Evolutionary conservation across 495 filamentous ascomycete species (phyloP), one percentile per base, ranked within the genome.

Genomic region (Daldinia vernicosa): DNA sequence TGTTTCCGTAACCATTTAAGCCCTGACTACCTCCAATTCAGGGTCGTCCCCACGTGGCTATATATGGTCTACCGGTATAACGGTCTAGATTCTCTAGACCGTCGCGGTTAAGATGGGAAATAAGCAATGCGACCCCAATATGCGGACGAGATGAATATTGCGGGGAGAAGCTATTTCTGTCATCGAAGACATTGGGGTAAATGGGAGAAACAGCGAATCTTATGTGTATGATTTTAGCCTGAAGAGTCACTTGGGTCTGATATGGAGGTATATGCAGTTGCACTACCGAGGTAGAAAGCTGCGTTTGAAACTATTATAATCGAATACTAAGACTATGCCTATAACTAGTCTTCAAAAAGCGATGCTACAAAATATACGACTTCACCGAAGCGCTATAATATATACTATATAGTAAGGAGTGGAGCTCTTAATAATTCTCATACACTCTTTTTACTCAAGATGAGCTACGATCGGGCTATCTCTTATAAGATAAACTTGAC

Each of bases 71-170:
- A 24, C 19, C 27, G 15, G 39, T 51, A 61, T 35, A 45, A 11
- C 52, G 9, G n/a, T 14, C 47, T 40, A 14, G 3, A 32, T 12
- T 12, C 50, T 71, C 69, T 71, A 67, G 59, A 71, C 53, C 40
- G 11, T 39, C 12, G 26, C 69, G 69, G 69, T 28, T 71, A 71
- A 71, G 63, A 71, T 71, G 63, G 69, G 33, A 63, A 64, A 63
- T 71, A 7, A 37, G 12, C 30, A 40, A 67, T 63, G 15, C 58
- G 22, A 67, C 63, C 59, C 52, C 26, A 67, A 53, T 55, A 63
- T 63, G 53, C 51, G 65, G 43, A 58, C 56, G 17, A 63, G 66
- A 63, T 71, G 11, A 39, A 55, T 30, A 59, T 6, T 67, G 63
- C 63, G 69, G 68, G 68, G 58, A 63, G 68, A 32, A 30, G 28